Evolutionary conservation across 345 rosid genomes (phyloP), one percentile per base, ranked within the genome.

Genomic region (Tarenaya hassleriana): DNA sequence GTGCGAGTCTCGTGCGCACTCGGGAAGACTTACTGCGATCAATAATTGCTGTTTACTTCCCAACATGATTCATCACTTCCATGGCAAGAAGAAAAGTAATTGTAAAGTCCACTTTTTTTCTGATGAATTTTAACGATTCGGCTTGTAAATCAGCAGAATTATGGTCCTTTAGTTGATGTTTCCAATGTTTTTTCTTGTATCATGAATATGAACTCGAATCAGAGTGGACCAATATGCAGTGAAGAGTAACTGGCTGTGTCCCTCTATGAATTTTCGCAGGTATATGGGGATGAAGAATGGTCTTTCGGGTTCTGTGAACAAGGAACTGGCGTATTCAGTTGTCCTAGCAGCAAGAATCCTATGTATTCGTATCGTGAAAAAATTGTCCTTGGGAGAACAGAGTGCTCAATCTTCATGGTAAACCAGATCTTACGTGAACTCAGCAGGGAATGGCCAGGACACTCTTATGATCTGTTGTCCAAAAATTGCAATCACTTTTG

Each of bases 401-500:
- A 60, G 47, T 70, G 60, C 52, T 70, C 91, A 12, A 74, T 71
- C 69, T 78, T 21, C 61, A 72, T 75, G 73, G 91, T 88, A 33
- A 86, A 92, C 63, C 82, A 77, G 75, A 76, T 88, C 42, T 68
- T 92, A 65, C 77, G 81, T 48, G 94, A 83, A 60, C 85, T 92
- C 57, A 77, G 91, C 62, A 77, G 82, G 68, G 84, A 83, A 57
- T 92, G 99, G 99, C 84, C 81, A 58, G 95, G 95, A 68, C 61
- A 48, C 55, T 45, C 63, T 0, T 85, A 92, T 53, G 99, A 88
- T 66, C 74, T 88, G 76, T 63, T 94, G 56, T 68, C 95, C 10
- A 88, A 69, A 74, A 94, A 94, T 59, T 94, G 99, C 66, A 94
- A 94, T 66, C 97, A 94, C 71, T 94, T 94, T 58, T 94, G 99